Conservation (phyloP, 352 stramenopile genomes). For the Phytophthora fragariae region DNA sequence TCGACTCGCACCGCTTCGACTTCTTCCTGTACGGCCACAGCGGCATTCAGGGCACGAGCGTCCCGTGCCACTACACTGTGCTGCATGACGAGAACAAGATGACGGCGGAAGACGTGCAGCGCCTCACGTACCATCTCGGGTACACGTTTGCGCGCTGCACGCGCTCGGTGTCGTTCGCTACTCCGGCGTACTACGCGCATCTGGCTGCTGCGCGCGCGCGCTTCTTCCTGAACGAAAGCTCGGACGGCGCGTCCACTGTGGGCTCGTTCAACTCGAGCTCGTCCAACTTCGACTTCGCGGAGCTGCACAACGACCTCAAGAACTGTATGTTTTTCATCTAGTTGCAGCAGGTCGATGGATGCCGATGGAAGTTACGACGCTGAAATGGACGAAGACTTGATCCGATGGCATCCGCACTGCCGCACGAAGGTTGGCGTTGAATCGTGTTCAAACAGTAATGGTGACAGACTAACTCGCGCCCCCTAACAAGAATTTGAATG, state of each 20-base stretch:
- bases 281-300: slow-evolving; percentile 69
- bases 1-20: slow-evolving; percentile 85
- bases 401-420: too few species aligned
- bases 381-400: too few species aligned
- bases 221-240: slow-evolving; percentile 81
- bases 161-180: slow-evolving; percentile 86
- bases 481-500: slow-evolving; percentile 24
- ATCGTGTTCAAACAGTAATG: slow-evolving; percentile 19
- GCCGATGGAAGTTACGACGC: too few species aligned
- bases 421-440: slow-evolving; percentile 10
- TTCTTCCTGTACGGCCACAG: slow-evolving; percentile 91
- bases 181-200: slow-evolving; percentile 89
- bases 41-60: slow-evolving; percentile 84
- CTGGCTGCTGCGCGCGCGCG: slow-evolving; percentile 81
- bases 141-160: slow-evolving; percentile 90
- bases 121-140: slow-evolving; percentile 75
- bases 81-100: slow-evolving; percentile 82
- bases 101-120: slow-evolving; percentile 71
- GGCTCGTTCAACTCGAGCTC: slow-evolving; percentile 64
- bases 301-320: slow-evolving; percentile 68
- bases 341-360: neutral
- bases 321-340: slow-evolving; percentile 79
- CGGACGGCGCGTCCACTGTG: slow-evolving; percentile 63
- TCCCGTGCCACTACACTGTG: slow-evolving; percentile 88
- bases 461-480: slow-evolving; percentile 17